Conservation (phyloP, 345 rosid genomes). For the Arabidopsis arenosa region DNA sequence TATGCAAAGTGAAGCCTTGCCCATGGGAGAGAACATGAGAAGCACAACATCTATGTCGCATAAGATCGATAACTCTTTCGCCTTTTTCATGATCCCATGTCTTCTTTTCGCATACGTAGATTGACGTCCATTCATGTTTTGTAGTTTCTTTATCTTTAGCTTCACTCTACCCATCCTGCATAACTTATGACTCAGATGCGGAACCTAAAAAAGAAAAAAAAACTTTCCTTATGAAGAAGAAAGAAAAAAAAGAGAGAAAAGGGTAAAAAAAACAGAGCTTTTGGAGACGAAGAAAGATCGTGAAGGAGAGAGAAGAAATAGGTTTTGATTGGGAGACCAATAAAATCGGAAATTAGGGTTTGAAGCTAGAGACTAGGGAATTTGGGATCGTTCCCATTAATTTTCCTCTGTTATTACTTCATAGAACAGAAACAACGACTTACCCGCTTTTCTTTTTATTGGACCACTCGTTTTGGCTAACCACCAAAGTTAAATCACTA, state of each 20-base stretch:
- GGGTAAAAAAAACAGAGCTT: background rate
- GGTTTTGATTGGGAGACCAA: conserved; percentile 60
- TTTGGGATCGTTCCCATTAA: background rate
- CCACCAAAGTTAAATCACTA: conserved; percentile 12
- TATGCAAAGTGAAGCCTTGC: conserved; percentile 65
- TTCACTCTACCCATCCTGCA: conserved; percentile 87
- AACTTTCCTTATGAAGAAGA: conserved; percentile 48
- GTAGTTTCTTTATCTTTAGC: conserved; percentile 73
- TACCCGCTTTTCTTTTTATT: conserved; percentile 22
- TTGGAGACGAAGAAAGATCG: conserved; percentile 30
- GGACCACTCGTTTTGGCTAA: conserved; percentile 42
- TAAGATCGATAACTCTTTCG: conserved; percentile 71
- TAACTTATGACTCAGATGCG: background rate
- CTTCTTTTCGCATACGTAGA: conserved; percentile 74
- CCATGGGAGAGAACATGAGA: conserved; percentile 80
- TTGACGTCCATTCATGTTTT: conserved; percentile 71
- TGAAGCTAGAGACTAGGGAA: conserved; percentile 57
- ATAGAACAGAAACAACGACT: conserved; percentile 41
- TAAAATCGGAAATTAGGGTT: conserved; percentile 53
- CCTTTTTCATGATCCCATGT: conserved; percentile 79
- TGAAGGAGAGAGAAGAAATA: conserved; percentile 49
- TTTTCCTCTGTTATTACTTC: conserved; percentile 25
- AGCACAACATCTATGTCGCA: conserved; percentile 74
- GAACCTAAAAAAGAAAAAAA: conserved; percentile 11
- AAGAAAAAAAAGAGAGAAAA: conserved; percentile 33